Conservation (phyloP, 208 protist species). For the Leishmania gerbilli region DNA sequence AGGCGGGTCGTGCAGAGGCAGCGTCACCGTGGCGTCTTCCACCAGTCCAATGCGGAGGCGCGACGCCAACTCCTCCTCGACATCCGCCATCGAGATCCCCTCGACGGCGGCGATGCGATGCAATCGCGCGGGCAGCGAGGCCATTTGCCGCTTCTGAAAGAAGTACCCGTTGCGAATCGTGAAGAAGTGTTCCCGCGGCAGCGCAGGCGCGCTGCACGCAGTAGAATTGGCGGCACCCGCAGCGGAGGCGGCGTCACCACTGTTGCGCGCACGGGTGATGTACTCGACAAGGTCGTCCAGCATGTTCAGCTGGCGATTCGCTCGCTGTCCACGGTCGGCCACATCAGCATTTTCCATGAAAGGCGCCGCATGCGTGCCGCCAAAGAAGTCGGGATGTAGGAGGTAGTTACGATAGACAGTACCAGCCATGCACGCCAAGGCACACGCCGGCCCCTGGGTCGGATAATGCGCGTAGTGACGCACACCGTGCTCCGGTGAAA, state of each 20-base stretch:
- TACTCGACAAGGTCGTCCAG: slow-evolving; percentile 27
- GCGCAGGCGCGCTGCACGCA: background rate
- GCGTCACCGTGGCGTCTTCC: slow-evolving; percentile 49
- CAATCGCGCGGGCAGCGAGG: slow-evolving; percentile 6
- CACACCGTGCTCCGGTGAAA: slow-evolving; percentile 57
- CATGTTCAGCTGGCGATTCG: slow-evolving; percentile 35
- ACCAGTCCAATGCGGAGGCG: slow-evolving; percentile 45
- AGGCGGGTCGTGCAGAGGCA: slow-evolving; percentile 9
- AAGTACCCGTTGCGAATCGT: slow-evolving; percentile 53
- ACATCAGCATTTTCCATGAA: background rate
- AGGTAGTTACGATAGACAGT: slow-evolving; percentile 82
- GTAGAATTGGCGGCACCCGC: background rate
- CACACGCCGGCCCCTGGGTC: slow-evolving; percentile 76
- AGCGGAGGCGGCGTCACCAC: background rate
- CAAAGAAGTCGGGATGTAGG: slow-evolving; percentile 36
- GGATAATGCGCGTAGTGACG: slow-evolving; percentile 53
- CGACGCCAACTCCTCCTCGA: slow-evolving; percentile 19
- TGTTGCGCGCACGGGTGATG: slow-evolving; percentile 21
- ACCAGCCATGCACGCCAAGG: slow-evolving; percentile 51
- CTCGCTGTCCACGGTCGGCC: slow-evolving; percentile 32
- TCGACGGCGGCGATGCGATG: background rate
- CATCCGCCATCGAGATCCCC: background rate
- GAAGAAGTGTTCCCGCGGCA: slow-evolving; percentile 28
- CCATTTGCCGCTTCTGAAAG: background rate
- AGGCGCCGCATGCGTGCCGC: background rate